Conservation (phyloP, 345 rosid species). For the Eucalyptus erythrocorys region DNA sequence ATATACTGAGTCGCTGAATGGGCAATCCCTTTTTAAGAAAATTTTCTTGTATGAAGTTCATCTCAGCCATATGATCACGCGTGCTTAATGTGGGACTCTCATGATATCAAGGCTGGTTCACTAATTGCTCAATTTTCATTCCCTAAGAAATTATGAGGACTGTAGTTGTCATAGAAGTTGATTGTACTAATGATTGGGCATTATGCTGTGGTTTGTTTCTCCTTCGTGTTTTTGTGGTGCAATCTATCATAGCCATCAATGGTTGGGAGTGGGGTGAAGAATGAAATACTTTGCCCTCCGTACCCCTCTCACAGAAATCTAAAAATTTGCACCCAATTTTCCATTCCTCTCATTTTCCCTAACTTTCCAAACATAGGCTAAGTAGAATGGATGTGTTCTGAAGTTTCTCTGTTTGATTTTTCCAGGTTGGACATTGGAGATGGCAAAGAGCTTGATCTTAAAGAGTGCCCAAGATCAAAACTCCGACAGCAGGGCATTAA, state of each 20-base stretch:
- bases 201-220: background rate
- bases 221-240: background rate
- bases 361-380: background rate
- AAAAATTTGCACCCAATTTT: background rate
- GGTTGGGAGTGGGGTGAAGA: background rate
- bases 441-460: conserved; percentile 67
- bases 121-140: background rate
- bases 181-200: background rate
- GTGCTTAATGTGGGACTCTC: background rate
- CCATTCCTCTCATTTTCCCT: background rate
- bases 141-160: background rate
- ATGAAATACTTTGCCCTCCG: background rate
- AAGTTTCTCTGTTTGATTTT: background rate
- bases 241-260: background rate
- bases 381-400: background rate
- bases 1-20: background rate
- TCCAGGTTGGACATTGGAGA: conserved; percentile 86
- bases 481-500: conserved; percentile 73
- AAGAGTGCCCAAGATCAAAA: conserved; percentile 48
- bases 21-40: background rate
- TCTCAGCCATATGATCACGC: background rate
- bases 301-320: background rate
- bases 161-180: background rate
- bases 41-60: background rate
- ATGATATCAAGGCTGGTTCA: background rate